Conservation (phyloP, 176 grass and related monocot genomes). For the Tuctoria greenei region DNA sequence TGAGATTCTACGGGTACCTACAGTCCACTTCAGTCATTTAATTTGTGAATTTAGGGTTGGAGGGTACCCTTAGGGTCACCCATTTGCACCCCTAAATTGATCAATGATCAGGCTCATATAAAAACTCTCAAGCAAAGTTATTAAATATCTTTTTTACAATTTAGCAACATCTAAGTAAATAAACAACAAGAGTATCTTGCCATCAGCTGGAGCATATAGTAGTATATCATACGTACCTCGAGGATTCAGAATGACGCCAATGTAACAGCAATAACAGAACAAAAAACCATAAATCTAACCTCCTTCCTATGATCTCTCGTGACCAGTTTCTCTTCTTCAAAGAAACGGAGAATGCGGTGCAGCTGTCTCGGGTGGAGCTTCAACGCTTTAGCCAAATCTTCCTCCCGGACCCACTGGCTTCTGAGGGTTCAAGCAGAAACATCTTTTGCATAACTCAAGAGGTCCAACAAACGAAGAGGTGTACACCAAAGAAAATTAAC, state of each 20-base stretch:
- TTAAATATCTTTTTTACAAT: not conserved
- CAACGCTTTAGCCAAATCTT: constrained; percentile 88
- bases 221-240: not conserved
- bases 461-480: constrained; percentile 20
- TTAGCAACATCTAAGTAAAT: constrained; percentile 5
- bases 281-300: constrained; percentile 42
- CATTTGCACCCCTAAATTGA: not conserved
- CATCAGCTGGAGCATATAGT: not conserved
- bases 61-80: too few relatives aligned
- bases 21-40: too few relatives aligned
- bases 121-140: constrained; percentile 1
- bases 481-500: not conserved
- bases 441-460: not conserved
- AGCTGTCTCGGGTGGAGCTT: constrained; percentile 90
- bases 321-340: constrained; percentile 94
- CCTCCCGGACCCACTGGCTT: constrained; percentile 87
- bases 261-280: constrained; percentile 13
- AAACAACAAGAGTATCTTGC: not conserved
- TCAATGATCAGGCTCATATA: not conserved
- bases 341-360: constrained; percentile 78
- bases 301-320: constrained; percentile 94
- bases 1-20: too few relatives aligned
- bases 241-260: not conserved
- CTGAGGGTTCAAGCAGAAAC: constrained; percentile 40
- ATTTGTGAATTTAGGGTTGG: too few relatives aligned